phyloP scores from a whole-genome alignment of 140 eudicot species.

The Oenanthe javanica region DNA sequence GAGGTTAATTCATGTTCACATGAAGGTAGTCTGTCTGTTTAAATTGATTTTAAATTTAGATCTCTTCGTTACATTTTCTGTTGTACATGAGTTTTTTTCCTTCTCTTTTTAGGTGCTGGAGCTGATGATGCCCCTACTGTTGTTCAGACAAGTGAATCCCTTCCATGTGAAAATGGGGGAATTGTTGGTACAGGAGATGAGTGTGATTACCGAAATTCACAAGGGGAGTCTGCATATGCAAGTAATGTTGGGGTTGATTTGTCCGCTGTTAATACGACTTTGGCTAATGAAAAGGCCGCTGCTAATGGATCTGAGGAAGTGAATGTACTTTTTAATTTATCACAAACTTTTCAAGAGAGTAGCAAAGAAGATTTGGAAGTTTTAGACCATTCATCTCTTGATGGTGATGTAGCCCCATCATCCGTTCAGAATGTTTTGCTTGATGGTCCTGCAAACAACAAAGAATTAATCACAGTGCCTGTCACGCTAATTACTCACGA shows the following conservation, averaged over 20 bases:
- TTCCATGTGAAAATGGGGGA: conserved; percentile 28
- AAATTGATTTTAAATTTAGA: neutral
- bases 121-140: conserved; percentile 11
- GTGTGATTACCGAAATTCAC: neutral
- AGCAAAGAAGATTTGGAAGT: neutral
- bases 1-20: neutral
- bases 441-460: conserved; percentile 16
- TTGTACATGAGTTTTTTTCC: too few species aligned
- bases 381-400: neutral
- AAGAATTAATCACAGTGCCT: conserved; percentile 6
- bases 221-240: conserved; percentile 15
- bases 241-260: neutral
- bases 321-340: conserved; percentile 3
- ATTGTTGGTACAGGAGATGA: conserved; percentile 7
- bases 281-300: conserved; percentile 9
- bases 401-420: neutral
- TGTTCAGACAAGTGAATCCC: neutral
- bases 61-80: neutral
- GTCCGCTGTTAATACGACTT: conserved; percentile 1
- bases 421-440: conserved; percentile 11
- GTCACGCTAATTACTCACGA: conserved; percentile 11
- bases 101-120: neutral
- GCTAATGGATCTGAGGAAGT: conserved; percentile 16
- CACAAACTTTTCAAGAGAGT: conserved; percentile 11
- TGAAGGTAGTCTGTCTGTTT: conserved; percentile 28